Evolutionary conservation across 2,329 filamentous ascomycete species (phyloP).

Genomic region (Colletotrichum sp.): DNA sequence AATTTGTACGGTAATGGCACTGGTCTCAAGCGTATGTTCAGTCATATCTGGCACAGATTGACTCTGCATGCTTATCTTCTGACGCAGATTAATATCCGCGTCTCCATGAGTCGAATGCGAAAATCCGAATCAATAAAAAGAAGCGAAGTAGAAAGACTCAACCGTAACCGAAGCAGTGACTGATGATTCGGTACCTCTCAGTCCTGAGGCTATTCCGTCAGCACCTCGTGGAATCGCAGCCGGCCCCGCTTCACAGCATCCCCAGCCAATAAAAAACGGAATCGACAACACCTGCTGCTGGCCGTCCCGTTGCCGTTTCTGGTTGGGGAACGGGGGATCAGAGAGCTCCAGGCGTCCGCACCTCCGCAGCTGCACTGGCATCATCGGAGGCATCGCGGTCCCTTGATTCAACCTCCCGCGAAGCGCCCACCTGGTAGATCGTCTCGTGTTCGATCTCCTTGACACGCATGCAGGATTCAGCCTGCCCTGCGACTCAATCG

Average conservation of each 20-base stretch:
- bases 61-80: neutral
- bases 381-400: conserved; percentile 11
- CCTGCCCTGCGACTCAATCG: neutral
- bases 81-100: neutral
- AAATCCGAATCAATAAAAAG: neutral
- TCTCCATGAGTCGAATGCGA: neutral
- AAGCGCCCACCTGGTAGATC: neutral
- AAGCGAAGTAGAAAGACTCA: neutral
- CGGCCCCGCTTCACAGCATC: neutral
- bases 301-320: conserved; percentile 3
- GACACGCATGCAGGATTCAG: neutral
- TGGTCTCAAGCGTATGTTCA: neutral
- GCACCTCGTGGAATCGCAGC: neutral
- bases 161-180: neutral
- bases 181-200: neutral
- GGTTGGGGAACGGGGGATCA: neutral
- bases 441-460: neutral
- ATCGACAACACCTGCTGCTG: neutral
- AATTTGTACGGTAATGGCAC: neutral
- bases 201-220: neutral
- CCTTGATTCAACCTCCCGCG: neutral
- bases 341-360: conserved; percentile 5
- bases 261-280: neutral
- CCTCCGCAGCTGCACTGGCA: neutral
- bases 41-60: neutral